Conservation (phyloP, 495 filamentous ascomycete genomes). For the Penicillium lividum region DNA sequence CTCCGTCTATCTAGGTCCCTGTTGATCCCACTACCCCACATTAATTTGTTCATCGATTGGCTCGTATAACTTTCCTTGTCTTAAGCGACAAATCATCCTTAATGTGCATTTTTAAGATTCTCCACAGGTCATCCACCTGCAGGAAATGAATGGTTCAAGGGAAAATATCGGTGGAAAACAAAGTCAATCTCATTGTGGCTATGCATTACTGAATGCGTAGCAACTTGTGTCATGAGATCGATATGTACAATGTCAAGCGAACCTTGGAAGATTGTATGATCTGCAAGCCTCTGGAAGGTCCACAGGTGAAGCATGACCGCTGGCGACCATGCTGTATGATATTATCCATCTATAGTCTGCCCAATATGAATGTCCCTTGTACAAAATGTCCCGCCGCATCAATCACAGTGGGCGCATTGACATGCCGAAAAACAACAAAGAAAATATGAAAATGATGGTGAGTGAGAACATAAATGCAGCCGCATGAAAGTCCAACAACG, state of each 20-base stretch:
- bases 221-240: neutral
- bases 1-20: neutral
- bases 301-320: neutral
- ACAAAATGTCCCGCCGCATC: conserved; percentile 21
- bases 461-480: conserved; percentile 20
- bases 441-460: conserved; percentile 10
- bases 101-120: neutral
- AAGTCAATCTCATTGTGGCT: neutral
- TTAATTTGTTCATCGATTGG: conserved; percentile 1
- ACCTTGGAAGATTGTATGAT: neutral
- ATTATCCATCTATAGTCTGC: conserved; percentile 26
- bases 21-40: neutral
- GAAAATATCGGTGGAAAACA: neutral
- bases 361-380: conserved; percentile 27
- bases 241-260: neutral
- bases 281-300: neutral
- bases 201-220: neutral
- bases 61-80: neutral
- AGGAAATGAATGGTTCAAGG: neutral
- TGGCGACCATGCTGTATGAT: conserved; percentile 17
- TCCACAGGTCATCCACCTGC: no score
- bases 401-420: conserved; percentile 10
- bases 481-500: conserved; percentile 17
- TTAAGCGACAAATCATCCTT: conserved; percentile 1
- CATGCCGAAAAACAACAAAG: conserved; percentile 5